Conservation (phyloP, 306 rosid species). For the Mimosa pudica region DNA sequence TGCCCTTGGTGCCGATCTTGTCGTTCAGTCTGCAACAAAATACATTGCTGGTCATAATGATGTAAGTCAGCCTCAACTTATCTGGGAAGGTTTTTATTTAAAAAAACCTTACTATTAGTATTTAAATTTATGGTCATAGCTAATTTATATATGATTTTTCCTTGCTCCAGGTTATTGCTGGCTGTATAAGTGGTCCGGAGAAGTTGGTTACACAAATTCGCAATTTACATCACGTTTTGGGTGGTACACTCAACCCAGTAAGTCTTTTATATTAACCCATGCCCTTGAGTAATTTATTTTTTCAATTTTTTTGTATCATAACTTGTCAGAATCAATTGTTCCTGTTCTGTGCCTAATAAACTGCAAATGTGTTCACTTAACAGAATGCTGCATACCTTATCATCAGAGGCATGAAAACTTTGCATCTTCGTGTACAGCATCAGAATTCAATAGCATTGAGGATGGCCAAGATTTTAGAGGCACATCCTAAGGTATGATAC, state of each 20-base stretch:
- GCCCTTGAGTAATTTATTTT: slow-evolving; percentile 1
- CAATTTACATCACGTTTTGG: slow-evolving; percentile 80
- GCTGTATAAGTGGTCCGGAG: slow-evolving; percentile 80
- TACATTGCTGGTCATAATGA: slow-evolving; percentile 95
- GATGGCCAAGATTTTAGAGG: slow-evolving; percentile 96
- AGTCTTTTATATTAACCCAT: slow-evolving; percentile 40
- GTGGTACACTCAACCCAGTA: slow-evolving; percentile 92
- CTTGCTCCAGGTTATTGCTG: slow-evolving; percentile 75
- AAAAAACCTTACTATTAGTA: background rate
- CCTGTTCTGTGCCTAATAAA: background rate
- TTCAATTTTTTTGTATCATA: background rate
- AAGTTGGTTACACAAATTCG: slow-evolving; percentile 75
- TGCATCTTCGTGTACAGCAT: slow-evolving; percentile 95
- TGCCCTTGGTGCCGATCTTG: slow-evolving; percentile 88
- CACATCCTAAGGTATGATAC: slow-evolving; percentile 85
- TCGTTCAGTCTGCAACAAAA: slow-evolving; percentile 84
- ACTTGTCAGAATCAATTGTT: slow-evolving; percentile 11
- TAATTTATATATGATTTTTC: slow-evolving; percentile 18
- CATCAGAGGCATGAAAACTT: slow-evolving; percentile 94
- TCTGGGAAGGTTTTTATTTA: background rate
- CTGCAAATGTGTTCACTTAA: slow-evolving; percentile 23
- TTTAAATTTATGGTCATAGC: background rate
- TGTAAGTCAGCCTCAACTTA: slow-evolving; percentile 51
- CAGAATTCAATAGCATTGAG: slow-evolving; percentile 77
- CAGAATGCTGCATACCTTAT: slow-evolving; percentile 98